phyloP scores from a whole-genome alignment of 768 basidiomycete species.

The Rhodotorula paludigena region DNA sequence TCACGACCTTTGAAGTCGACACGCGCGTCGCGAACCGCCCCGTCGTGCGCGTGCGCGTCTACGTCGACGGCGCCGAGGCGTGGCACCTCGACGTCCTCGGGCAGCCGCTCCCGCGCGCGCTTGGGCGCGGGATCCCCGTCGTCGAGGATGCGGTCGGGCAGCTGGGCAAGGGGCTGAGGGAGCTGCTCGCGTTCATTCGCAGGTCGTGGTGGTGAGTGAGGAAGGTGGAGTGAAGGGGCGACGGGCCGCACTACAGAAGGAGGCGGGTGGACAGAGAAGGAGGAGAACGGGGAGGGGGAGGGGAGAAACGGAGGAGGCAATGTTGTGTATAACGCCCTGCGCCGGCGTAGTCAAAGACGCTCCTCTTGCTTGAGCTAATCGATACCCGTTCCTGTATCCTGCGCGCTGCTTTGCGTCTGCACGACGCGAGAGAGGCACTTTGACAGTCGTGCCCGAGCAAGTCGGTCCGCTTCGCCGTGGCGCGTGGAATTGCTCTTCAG shows the following conservation, averaged over 20 bases:
- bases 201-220: constrained; percentile 17
- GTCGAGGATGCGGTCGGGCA: constrained; percentile 21
- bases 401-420: too few species aligned
- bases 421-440: too few species aligned
- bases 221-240: neutral
- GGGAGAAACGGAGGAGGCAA: neutral
- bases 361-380: too few species aligned
- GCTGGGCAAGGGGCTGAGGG: constrained; percentile 33
- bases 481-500: too few species aligned
- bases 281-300: neutral
- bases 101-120: constrained; percentile 27
- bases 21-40: constrained; percentile 57
- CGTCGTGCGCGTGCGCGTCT: constrained; percentile 56
- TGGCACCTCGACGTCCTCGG: constrained; percentile 41
- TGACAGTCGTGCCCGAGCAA: too few species aligned
- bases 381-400: too few species aligned
- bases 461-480: too few species aligned
- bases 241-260: too few species aligned
- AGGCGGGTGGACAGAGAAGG: too few species aligned
- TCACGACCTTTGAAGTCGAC: constrained; percentile 67
- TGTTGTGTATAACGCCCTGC: too few species aligned
- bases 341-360: neutral
- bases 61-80: constrained; percentile 57
- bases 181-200: constrained; percentile 39
- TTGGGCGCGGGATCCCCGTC: neutral